Conservation (phyloP, 163 green algal genomes). For the Volvox carteri region DNA sequence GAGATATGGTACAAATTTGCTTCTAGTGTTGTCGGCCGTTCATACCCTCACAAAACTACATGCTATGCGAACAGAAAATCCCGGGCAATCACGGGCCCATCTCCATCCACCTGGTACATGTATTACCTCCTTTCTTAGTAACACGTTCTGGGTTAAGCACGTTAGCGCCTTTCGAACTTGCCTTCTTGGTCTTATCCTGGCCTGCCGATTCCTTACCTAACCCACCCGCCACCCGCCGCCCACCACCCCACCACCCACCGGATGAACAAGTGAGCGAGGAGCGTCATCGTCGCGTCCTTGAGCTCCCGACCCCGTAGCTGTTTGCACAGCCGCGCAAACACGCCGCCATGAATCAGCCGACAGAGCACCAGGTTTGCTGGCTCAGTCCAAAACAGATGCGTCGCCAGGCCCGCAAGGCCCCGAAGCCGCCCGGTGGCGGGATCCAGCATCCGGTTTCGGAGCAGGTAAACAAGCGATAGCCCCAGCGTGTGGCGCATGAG, state of each 20-base stretch:
- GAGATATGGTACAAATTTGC: too few relatives aligned
- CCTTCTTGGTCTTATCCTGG: too few relatives aligned
- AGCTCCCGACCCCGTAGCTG: not conserved
- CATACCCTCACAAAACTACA: too few relatives aligned
- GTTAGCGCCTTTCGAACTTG: too few relatives aligned
- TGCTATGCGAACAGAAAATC: too few relatives aligned
- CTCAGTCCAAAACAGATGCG: constrained; percentile 55
- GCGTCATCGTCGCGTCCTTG: constrained; percentile 13
- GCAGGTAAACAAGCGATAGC: constrained; percentile 12
- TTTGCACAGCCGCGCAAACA: constrained; percentile 31
- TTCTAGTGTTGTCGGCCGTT: too few relatives aligned
- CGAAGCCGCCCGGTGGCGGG: not conserved
- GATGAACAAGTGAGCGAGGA: constrained; percentile 55
- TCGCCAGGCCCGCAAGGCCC: constrained; percentile 12
- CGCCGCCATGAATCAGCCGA: constrained; percentile 52
- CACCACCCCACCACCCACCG: not conserved
- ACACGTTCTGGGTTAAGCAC: too few relatives aligned
- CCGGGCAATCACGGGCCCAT: too few relatives aligned
- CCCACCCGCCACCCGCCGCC: too few relatives aligned
- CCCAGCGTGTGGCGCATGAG: constrained; percentile 52
- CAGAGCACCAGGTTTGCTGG: constrained; percentile 58
- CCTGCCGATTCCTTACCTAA: too few relatives aligned
- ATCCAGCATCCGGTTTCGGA: constrained; percentile 27
- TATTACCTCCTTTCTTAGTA: too few relatives aligned
- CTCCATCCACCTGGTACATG: too few relatives aligned